Percentiles rank a stretch among this genome's conserved stretches.
Evolutionary conservation across 805 yeast species (phyloP).

Genomic region (Saccharomycopsis javanensis): DNA sequence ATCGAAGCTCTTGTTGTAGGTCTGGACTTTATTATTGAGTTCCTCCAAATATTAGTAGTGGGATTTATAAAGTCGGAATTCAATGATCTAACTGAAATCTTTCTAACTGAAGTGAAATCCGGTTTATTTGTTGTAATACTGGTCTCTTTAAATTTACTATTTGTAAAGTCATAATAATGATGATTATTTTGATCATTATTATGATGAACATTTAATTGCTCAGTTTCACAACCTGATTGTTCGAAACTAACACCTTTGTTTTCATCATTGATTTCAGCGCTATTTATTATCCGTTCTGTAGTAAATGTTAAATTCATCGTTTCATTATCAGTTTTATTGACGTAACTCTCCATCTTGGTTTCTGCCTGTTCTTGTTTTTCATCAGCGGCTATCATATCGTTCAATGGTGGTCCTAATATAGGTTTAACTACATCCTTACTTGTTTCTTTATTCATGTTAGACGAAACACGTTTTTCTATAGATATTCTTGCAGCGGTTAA

Average conservation of each 20-base stretch:
- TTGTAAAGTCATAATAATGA: no score
- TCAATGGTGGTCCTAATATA: background rate
- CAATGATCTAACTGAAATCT: background rate
- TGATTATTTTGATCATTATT: background rate
- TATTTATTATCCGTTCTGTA: background rate
- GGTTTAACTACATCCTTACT: background rate
- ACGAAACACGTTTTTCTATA: background rate
- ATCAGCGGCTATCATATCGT: background rate
- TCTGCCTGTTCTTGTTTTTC: background rate
- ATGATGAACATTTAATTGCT: background rate
- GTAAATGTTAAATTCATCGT: background rate
- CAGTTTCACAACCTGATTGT: background rate
- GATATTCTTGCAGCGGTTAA: slow-evolving; percentile 2
- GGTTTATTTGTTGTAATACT: background rate
- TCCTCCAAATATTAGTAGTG: background rate
- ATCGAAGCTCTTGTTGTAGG: background rate
- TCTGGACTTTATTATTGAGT: background rate
- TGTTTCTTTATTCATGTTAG: background rate
- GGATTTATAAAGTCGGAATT: background rate
- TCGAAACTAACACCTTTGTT: background rate
- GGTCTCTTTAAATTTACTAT: background rate
- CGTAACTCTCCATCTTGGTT: background rate
- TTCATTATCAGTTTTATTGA: background rate
- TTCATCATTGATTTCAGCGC: background rate
- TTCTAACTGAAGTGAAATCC: background rate